Evolutionary conservation across 2,329 filamentous ascomycete species (phyloP).

Genomic region (Ceratocystis ficicola): DNA sequence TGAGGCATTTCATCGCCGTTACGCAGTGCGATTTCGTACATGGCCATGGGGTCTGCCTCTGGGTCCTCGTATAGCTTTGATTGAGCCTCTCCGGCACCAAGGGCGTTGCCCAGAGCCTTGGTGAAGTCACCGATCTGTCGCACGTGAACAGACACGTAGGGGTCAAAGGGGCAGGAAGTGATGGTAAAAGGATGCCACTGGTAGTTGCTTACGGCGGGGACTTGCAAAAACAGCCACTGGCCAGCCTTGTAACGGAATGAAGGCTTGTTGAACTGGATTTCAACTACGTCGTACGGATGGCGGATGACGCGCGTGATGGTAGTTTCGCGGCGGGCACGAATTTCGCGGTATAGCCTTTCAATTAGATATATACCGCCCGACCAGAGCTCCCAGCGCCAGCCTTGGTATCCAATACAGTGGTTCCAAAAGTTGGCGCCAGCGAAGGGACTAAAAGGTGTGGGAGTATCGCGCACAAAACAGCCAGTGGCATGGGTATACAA

Average conservation of each 20-base stretch:
- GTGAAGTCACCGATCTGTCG: conserved; percentile 87
- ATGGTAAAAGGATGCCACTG: conserved; percentile 95
- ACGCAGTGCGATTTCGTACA: conserved; percentile 81
- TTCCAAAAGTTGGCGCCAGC: conserved; percentile 72
- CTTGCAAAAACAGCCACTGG: conserved; percentile 82
- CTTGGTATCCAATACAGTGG: conserved; percentile 89
- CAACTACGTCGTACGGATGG: conserved; percentile 86
- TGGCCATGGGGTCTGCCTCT: conserved; percentile 61
- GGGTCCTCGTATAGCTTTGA: conserved; percentile 64
- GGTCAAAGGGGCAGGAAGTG: conserved; percentile 80
- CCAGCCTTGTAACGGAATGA: conserved; percentile 87
- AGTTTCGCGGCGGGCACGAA: conserved; percentile 70
- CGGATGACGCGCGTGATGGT: conserved; percentile 88
- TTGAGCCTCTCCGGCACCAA: conserved; percentile 69
- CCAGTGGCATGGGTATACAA: conserved; percentile 93
- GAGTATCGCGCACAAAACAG: conserved; percentile 85
- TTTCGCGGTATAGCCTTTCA: conserved; percentile 83
- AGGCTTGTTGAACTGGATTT: conserved; percentile 81
- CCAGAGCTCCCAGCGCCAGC: conserved; percentile 92
- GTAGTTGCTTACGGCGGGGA: conserved; percentile 63
- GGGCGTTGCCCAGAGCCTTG: conserved; percentile 61
- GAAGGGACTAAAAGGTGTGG: conserved; percentile 65
- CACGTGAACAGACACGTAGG: conserved; percentile 75
- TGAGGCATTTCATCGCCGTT: conserved; percentile 73
- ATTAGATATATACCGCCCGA: conserved; percentile 74